Base-by-base conservation (phyloP, 164 flowering plant genomes). In the Annona squamosa region DNA sequence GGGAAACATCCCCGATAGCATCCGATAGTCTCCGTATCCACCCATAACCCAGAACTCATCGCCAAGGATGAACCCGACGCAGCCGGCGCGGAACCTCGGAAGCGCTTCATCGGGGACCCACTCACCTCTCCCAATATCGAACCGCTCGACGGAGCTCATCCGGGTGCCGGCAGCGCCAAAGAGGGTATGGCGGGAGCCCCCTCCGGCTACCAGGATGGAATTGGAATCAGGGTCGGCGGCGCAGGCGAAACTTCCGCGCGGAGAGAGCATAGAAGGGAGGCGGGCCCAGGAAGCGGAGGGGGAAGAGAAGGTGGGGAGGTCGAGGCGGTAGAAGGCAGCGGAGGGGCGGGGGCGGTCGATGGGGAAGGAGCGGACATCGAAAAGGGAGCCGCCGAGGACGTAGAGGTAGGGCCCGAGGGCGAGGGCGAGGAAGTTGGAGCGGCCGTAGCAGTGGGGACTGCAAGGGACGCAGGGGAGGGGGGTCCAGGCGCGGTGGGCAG, bases 1-100 rank as follows among this genome's bases (percentile, higher is more conserved):
- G 0, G 96, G 99, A 79, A 93, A 85, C 72, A 93, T 87, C 46
- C 98, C 99, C 0, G 86, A 81, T 2, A 95, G 78, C 2, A 88
- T 91, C 83, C 94, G 86, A 41, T 88, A 85, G 56, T 85, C 93
- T 0, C 98, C 97, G 67, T 95, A 95, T 64, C 99, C 99, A 2
- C 99, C 99, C 98, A 91, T 90, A 70, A 95, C 99, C 99, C 96
- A 90, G 73, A 95, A 90, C 83, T 92, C 97, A 62, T 83, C 85
- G 68, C 92, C 88, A 4, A 81, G 79, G 72, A 85, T 67, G 71
- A 93, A 90, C 75, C 99, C 99, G 4, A 82, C 90, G 71, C 99
- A 93, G 16, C 99, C 99, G 0, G 99, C 99, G 17, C 98, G 79
- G 64, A 82, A 82, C 61, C 84, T 73, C 5, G 99, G 98, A 84